Evolutionary conservation across 2,329 filamentous ascomycete genomes (phyloP).

Genomic region (Penicillium sp.): DNA sequence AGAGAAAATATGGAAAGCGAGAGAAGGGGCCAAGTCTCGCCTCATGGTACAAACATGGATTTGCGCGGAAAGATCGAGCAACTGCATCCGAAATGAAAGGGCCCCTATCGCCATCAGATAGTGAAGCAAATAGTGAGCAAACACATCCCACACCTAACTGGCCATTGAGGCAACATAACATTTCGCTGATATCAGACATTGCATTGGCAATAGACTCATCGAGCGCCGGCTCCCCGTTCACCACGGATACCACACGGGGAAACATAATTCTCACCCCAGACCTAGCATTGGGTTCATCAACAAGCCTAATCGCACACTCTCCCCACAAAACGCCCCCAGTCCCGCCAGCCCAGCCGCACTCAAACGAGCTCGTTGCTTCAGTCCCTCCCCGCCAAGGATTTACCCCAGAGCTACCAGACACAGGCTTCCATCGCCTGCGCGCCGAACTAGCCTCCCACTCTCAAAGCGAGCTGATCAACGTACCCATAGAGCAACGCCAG

Average conservation of each 20-base stretch:
- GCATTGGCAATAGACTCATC: background rate
- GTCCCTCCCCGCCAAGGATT: background rate
- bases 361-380: background rate
- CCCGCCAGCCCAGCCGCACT: background rate
- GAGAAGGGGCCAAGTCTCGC: background rate
- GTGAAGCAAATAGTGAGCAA: constrained; percentile 1
- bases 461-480: constrained; percentile 26
- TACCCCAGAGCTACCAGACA: constrained; percentile 24
- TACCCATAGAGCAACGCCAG: constrained; percentile 12
- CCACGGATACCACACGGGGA: background rate
- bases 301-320: background rate
- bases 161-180: background rate
- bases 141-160: background rate
- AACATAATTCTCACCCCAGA: background rate
- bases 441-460: constrained; percentile 21
- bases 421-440: constrained; percentile 21
- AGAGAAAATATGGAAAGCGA: constrained; percentile 4
- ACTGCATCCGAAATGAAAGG: background rate
- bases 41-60: constrained; percentile 1
- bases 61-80: background rate
- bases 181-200: background rate
- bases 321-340: background rate
- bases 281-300: background rate
- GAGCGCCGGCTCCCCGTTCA: background rate
- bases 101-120: background rate